Evolutionary conservation across 441 rosid genomes (phyloP).

Genomic region (Cnidoscolus chayamansa): DNA sequence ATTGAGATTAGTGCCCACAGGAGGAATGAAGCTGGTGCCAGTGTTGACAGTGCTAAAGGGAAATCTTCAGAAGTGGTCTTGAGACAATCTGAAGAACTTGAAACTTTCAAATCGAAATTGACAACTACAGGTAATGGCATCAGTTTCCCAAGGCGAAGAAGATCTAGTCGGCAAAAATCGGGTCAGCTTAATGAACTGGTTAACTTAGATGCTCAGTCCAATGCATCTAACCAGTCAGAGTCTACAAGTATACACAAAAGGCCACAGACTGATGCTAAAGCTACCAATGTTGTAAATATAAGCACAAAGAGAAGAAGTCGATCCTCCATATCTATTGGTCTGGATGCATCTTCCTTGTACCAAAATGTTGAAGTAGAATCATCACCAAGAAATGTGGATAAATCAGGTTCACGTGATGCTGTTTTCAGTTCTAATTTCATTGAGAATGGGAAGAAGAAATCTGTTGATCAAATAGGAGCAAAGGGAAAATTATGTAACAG

Average conservation of each 20-base stretch:
- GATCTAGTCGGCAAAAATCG: slow-evolving; percentile 43
- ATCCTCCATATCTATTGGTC: slow-evolving; percentile 22
- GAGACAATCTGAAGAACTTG: slow-evolving; percentile 14
- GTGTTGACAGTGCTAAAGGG: slow-evolving; percentile 26
- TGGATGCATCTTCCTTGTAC: slow-evolving; percentile 1
- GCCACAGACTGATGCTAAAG: slow-evolving; percentile 28
- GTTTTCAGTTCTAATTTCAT: neutral
- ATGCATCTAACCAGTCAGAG: slow-evolving; percentile 20
- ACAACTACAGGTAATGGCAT: slow-evolving; percentile 25
- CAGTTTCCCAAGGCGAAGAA: slow-evolving; percentile 48
- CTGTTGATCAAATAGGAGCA: slow-evolving; percentile 12
- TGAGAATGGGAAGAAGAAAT: slow-evolving; percentile 13
- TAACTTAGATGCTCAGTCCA: slow-evolving; percentile 25
- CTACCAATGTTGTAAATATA: slow-evolving; percentile 25
- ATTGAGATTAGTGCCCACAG: slow-evolving; percentile 19
- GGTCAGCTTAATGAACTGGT: slow-evolving; percentile 29
- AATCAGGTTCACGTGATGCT: slow-evolving; percentile 20
- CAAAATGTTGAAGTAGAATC: slow-evolving; percentile 20
- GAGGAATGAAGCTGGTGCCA: slow-evolving; percentile 21
- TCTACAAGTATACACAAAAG: slow-evolving; percentile 23
- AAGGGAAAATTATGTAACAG: slow-evolving; percentile 19
- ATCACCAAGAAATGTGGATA: slow-evolving; percentile 19
- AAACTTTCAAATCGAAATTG: slow-evolving; percentile 24
- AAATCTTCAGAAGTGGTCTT: slow-evolving; percentile 22
- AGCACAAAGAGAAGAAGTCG: slow-evolving; percentile 29